Percentiles rank a stretch among this genome's conserved stretches.
Conservation (phyloP, 2,329 filamentous ascomycete genomes). For the Fusarium keratoplasticum region DNA sequence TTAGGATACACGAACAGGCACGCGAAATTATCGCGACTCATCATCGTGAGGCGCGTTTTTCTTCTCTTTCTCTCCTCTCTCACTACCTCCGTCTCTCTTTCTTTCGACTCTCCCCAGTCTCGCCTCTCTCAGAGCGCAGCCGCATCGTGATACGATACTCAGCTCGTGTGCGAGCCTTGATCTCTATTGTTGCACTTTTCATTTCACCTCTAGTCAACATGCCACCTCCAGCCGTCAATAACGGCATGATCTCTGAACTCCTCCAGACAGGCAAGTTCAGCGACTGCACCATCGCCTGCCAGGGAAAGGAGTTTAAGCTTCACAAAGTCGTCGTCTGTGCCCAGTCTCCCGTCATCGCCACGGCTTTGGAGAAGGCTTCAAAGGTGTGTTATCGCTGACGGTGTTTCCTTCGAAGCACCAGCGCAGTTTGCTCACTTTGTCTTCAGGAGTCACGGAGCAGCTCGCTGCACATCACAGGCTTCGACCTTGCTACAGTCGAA, state of each 20-base stretch:
- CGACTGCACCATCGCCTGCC: slow-evolving; percentile 35
- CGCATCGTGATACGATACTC: neutral
- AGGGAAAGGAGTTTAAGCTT: slow-evolving; percentile 29
- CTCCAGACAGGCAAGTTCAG: slow-evolving; percentile 4
- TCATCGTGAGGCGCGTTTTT: neutral
- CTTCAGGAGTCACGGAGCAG: slow-evolving; percentile 25
- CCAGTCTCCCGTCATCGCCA: slow-evolving; percentile 31
- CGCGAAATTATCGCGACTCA: neutral
- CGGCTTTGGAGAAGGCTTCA: slow-evolving; percentile 20
- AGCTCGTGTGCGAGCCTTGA: neutral
- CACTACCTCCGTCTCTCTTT: neutral
- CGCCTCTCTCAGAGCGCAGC: neutral
- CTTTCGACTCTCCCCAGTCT: neutral
- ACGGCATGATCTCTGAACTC: neutral
- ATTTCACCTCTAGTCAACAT: neutral
- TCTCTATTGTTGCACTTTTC: neutral
- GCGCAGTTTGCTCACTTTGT: neutral
- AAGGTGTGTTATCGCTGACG: slow-evolving; percentile 9
- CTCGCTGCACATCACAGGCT: slow-evolving; percentile 24
- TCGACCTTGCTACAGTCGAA: slow-evolving; percentile 26
- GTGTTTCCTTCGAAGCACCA: no score
- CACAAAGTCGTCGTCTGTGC: slow-evolving; percentile 38
- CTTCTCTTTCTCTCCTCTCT: neutral
- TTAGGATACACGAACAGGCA: neutral
- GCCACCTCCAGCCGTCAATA: neutral